phyloP scores from a whole-genome alignment of 305 asterid species.

The Petunia hybrid region DNA sequence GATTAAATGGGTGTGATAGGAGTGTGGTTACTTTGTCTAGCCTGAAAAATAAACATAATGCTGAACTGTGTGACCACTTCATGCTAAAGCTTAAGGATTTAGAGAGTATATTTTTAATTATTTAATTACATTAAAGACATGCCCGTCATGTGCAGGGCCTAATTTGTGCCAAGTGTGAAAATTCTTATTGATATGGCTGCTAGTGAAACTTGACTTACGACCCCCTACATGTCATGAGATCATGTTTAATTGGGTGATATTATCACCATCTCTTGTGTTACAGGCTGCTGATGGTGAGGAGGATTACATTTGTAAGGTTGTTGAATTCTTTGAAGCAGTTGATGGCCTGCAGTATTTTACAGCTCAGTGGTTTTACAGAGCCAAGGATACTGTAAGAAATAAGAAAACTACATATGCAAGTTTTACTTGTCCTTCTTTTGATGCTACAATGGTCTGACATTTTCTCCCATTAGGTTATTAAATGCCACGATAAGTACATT shows the following conservation, averaged over 20 bases:
- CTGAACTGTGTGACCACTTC: background rate
- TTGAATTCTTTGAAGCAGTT: constrained; percentile 64
- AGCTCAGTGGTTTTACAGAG: constrained; percentile 80
- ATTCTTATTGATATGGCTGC: too few relatives aligned
- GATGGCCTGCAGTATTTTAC: constrained; percentile 60
- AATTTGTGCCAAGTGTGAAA: background rate
- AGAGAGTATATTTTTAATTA: too few relatives aligned
- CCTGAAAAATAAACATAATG: background rate
- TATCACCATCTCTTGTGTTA: constrained; percentile 39
- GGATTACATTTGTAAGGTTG: constrained; percentile 62
- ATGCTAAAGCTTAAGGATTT: background rate
- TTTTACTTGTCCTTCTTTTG: background rate
- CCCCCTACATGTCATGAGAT: too few relatives aligned
- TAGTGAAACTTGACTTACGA: too few relatives aligned
- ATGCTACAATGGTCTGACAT: constrained; percentile 30
- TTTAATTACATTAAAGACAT: too few relatives aligned
- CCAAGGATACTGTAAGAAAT: constrained; percentile 73
- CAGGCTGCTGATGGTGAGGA: constrained; percentile 64
- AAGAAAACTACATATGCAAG: background rate
- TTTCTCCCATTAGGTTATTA: constrained; percentile 27
- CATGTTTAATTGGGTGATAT: background rate
- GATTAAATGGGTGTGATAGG: background rate
- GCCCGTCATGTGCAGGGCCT: background rate
- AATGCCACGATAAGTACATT: constrained; percentile 22
- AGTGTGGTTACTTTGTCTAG: background rate